Percentiles rank a stretch among this genome's conserved stretches.
These are phyloP conservation scores for Vaccinium darrowii DNA, from an alignment of 148 eudicot species.

Conservation along the genomic window DNA sequence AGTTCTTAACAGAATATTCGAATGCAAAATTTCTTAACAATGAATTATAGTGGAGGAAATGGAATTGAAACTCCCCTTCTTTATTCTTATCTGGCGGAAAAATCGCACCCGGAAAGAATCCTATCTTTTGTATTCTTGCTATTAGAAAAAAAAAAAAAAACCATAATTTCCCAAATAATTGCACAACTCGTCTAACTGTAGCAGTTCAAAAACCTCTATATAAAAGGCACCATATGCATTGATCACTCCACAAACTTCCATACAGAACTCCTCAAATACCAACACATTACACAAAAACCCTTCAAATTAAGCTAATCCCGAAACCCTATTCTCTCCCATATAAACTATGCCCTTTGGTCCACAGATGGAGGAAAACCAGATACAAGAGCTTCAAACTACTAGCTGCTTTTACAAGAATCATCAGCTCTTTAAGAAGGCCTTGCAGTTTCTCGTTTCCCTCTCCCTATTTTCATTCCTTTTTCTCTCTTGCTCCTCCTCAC, in stretches of 20 bases:
- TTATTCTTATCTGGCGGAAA: too few relatives aligned
- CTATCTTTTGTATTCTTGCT: too few relatives aligned
- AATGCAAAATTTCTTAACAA: too few relatives aligned
- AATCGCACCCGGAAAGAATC: too few relatives aligned
- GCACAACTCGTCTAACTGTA: neutral
- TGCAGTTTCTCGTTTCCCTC: constrained; percentile 26
- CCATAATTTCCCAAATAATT: neutral
- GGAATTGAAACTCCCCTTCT: too few relatives aligned
- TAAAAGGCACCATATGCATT: neutral
- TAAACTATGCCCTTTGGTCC: neutral
- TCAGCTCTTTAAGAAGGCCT: constrained; percentile 14
- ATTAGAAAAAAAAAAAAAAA: too few relatives aligned
- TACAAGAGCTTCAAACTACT: neutral
- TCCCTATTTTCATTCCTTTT: constrained; percentile 27
- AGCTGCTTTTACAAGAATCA: constrained; percentile 4
- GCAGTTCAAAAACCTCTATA: neutral
- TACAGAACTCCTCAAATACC: neutral
- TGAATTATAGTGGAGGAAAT: too few relatives aligned
- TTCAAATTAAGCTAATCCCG: neutral
- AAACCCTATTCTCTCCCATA: neutral
- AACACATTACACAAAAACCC: neutral
- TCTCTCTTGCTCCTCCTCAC: constrained; percentile 19
- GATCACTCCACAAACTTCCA: neutral
- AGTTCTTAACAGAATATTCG: too few relatives aligned
- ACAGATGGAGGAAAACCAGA: neutral